These are phyloP conservation scores for Diutina ranongensis DNA, from an alignment of 1,139 yeast species.

Conservation along the genomic window DNA sequence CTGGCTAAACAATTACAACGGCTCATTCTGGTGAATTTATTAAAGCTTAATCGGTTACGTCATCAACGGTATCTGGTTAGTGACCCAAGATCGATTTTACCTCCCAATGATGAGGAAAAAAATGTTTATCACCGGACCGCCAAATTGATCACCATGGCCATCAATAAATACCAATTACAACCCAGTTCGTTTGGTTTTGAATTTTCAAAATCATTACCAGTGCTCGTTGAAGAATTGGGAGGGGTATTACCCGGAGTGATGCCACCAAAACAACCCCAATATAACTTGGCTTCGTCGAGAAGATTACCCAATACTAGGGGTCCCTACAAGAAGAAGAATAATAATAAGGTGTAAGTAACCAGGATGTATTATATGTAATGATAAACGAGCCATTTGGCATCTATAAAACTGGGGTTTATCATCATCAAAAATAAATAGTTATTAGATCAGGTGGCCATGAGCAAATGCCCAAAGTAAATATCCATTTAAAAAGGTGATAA, in stretches of 20 bases:
- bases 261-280: slow-evolving; percentile 9
- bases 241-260: slow-evolving; percentile 68
- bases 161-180: slow-evolving; percentile 18
- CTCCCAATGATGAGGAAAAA: slow-evolving; percentile 15
- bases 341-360: neutral
- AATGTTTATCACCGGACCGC: slow-evolving; percentile 31
- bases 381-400: neutral
- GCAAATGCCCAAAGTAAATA: slow-evolving; percentile 39
- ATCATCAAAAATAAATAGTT: too few species aligned
- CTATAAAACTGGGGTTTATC: too few species aligned
- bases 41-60: slow-evolving; percentile 53
- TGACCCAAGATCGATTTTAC: slow-evolving; percentile 18
- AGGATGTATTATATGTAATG: neutral
- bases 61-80: slow-evolving; percentile 38
- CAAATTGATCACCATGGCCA: slow-evolving; percentile 21
- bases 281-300: slow-evolving; percentile 12
- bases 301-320: slow-evolving; percentile 30
- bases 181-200: slow-evolving; percentile 22
- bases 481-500: slow-evolving; percentile 61
- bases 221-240: slow-evolving; percentile 57
- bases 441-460: neutral
- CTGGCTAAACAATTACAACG: slow-evolving; percentile 29
- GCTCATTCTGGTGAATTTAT: slow-evolving; percentile 43
- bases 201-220: slow-evolving; percentile 45
- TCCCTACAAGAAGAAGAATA: slow-evolving; percentile 27